Percentiles rank a stretch among this genome's conserved stretches.
These are phyloP conservation scores for Ceratocystis eucalypticola DNA, from an alignment of 2,329 filamentous ascomycete species.

Conservation along the genomic window DNA sequence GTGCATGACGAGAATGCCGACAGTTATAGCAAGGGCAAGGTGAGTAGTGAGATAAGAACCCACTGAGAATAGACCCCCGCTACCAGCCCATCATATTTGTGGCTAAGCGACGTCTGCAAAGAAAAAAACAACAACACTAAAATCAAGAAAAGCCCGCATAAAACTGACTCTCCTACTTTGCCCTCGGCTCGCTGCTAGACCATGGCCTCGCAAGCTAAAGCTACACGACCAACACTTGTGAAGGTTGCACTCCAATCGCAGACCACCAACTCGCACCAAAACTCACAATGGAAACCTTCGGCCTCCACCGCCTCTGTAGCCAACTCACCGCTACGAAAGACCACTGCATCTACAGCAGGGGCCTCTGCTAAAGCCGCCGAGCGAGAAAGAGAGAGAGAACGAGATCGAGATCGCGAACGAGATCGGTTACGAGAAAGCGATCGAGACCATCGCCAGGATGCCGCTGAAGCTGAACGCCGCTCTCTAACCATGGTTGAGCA, in stretches of 20 bases:
- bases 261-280: conserved; percentile 46
- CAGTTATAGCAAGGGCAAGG: conserved; percentile 64
- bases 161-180: background rate
- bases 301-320: background rate
- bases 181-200: background rate
- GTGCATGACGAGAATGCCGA: conserved; percentile 76
- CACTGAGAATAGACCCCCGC: background rate
- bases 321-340: conserved; percentile 10
- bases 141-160: background rate
- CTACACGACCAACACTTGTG: conserved; percentile 56
- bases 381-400: conserved; percentile 12
- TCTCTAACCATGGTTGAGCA: conserved; percentile 43
- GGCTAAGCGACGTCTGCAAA: background rate
- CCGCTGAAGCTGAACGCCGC: conserved; percentile 38
- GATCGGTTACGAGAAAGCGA: conserved; percentile 15
- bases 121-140: conserved; percentile 4
- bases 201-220: conserved; percentile 19
- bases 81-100: background rate
- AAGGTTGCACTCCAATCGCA: conserved; percentile 75
- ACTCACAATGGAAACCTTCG: conserved; percentile 24
- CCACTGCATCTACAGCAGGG: conserved; percentile 16
- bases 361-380: conserved; percentile 10
- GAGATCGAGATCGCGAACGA: conserved; percentile 14
- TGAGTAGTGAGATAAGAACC: conserved; percentile 28
- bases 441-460: conserved; percentile 40